phyloP scores from a whole-genome alignment of 441 rosid species.

The Euphorbia schlechtendalii region DNA sequence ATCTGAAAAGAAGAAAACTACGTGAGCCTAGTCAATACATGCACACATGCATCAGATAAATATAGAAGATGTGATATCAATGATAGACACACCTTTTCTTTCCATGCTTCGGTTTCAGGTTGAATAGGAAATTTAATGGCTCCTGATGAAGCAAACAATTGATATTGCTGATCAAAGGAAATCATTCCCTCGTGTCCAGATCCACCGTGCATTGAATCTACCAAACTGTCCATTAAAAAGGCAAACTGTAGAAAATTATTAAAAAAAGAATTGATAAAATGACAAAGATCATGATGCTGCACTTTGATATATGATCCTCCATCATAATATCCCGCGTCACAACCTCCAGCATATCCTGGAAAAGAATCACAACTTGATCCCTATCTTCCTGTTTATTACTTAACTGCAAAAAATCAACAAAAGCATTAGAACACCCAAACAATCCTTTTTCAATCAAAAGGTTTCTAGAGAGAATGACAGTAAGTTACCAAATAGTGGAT shows the following conservation, averaged over 20 bases:
- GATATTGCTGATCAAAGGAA: slow-evolving; percentile 60
- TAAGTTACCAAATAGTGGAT: slow-evolving; percentile 81
- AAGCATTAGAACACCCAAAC: slow-evolving; percentile 8
- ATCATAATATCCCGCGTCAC: slow-evolving; percentile 86
- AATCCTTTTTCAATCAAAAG: slow-evolving; percentile 12
- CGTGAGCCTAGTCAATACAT: slow-evolving; percentile 4
- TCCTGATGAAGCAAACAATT: slow-evolving; percentile 85
- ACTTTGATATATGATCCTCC: slow-evolving; percentile 74
- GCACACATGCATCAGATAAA: too few species aligned
- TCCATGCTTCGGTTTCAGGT: slow-evolving; percentile 87
- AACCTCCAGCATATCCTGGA: slow-evolving; percentile 99
- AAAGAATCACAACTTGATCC: slow-evolving; percentile 87
- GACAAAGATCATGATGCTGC: slow-evolving; percentile 18
- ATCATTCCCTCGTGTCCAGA: slow-evolving; percentile 59
- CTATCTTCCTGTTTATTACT: slow-evolving; percentile 69
- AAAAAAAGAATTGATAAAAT: slow-evolving; percentile 8
- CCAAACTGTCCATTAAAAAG: slow-evolving; percentile 41
- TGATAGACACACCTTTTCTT: slow-evolving; percentile 61
- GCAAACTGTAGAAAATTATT: slow-evolving; percentile 14
- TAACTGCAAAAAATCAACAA: slow-evolving; percentile 37
- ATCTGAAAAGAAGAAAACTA: slow-evolving; percentile 46
- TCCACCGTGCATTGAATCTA: slow-evolving; percentile 70
- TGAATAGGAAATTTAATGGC: slow-evolving; percentile 82
- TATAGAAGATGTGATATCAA: background rate
- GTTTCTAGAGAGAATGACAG: background rate